Evolutionary conservation across 2,329 filamentous ascomycete genomes (phyloP).

Genomic region (Aspergillus quadricinctus): DNA sequence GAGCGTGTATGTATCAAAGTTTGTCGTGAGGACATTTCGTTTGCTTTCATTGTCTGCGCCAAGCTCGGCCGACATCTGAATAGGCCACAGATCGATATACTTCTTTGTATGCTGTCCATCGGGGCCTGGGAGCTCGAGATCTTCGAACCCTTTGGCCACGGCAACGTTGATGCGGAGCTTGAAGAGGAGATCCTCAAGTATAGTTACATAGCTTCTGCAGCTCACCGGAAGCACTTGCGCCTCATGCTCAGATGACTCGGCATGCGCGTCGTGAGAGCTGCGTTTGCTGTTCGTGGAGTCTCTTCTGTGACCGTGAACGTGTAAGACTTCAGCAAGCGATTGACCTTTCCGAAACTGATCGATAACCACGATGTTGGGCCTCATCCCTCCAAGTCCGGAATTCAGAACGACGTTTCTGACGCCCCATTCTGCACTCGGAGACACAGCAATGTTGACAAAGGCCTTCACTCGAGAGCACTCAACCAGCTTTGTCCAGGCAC

Average conservation of each 20-base stretch:
- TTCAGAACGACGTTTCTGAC: constrained; percentile 76
- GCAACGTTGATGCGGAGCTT: constrained; percentile 79
- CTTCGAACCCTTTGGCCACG: constrained; percentile 74
- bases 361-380: constrained; percentile 80
- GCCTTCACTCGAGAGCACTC: constrained; percentile 84
- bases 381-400: constrained; percentile 79
- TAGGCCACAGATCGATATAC: constrained; percentile 85
- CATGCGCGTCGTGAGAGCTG: constrained; percentile 8
- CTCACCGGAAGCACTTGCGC: constrained; percentile 65
- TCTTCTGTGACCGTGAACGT: constrained; percentile 32
- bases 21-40: constrained; percentile 70
- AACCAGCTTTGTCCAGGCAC: constrained; percentile 80
- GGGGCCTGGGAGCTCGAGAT: constrained; percentile 65
- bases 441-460: constrained; percentile 81
- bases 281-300: constrained; percentile 17
- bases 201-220: constrained; percentile 71
- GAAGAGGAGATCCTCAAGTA: constrained; percentile 75
- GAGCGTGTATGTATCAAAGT: constrained; percentile 87
- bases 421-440: constrained; percentile 79
- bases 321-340: constrained; percentile 56
- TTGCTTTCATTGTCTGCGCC: constrained; percentile 60
- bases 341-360: constrained; percentile 65
- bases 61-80: constrained; percentile 87
- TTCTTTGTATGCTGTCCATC: constrained; percentile 61
- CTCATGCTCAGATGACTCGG: constrained; percentile 58